Evolutionary conservation across 2,329 filamentous ascomycete species (phyloP).

Genomic region (Achaetomium macrosporum): DNA sequence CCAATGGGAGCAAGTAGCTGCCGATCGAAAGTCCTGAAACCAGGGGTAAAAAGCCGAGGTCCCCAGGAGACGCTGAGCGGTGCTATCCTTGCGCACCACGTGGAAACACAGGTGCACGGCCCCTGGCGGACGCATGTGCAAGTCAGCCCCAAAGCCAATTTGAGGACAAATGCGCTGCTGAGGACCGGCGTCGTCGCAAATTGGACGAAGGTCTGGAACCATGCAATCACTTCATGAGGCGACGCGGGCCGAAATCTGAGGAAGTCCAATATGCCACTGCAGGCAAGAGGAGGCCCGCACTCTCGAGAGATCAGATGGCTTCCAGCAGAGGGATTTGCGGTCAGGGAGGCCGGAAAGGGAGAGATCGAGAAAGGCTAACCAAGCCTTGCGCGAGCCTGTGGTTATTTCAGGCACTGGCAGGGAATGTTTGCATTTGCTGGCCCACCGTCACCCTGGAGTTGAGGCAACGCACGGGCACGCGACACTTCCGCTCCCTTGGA

Average conservation of each 20-base stretch:
- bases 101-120: slow-evolving; percentile 1
- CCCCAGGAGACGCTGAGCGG: slow-evolving; percentile 3
- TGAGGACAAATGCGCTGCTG: neutral
- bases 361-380: neutral
- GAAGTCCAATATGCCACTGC: neutral
- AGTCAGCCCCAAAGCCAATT: neutral
- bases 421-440: slow-evolving; percentile 7
- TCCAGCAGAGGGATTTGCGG: too few species aligned
- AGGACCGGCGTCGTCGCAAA: neutral
- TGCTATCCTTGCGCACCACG: slow-evolving; percentile 13
- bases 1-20: slow-evolving; percentile 1
- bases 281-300: too few species aligned
- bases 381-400: neutral
- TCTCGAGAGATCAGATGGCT: too few species aligned
- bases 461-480: slow-evolving; percentile 1
- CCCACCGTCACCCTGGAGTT: neutral
- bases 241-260: neutral
- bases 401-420: slow-evolving; percentile 1
- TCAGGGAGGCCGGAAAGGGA: too few species aligned
- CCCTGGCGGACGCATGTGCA: neutral
- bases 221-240: neutral
- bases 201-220: neutral
- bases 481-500: neutral
- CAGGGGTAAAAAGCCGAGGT: slow-evolving; percentile 11
- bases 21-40: slow-evolving; percentile 8